Conservation (phyloP, 345 rosid species). For the Melaleuca quinquenervia region DNA sequence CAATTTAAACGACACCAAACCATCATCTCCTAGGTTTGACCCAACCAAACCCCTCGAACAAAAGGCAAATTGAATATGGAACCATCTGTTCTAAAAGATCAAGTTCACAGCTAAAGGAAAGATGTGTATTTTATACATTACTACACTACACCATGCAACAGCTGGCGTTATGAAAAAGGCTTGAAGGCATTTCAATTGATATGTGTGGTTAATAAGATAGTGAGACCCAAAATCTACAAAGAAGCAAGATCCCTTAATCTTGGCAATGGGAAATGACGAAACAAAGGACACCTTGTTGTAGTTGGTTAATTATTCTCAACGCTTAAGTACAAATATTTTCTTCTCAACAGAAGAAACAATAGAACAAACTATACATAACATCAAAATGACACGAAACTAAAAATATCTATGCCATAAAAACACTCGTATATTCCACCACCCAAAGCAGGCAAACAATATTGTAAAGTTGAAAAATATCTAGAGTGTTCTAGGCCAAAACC, state of each 20-base stretch:
- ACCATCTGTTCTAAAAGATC: not conserved
- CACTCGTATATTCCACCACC: not conserved
- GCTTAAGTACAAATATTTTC: not conserved
- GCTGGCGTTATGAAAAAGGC: not conserved
- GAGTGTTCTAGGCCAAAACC: not conserved
- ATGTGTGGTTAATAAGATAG: not conserved
- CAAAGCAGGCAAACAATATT: not conserved
- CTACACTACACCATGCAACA: not conserved
- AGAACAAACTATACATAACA: not conserved
- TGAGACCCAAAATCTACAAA: not conserved
- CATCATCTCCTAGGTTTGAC: not conserved
- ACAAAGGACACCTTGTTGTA: not conserved
- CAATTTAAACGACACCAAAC: not conserved
- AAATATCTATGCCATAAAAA: not conserved
- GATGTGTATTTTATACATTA: not conserved
- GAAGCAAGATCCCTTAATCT: not conserved
- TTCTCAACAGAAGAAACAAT: not conserved
- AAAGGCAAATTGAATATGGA: not conserved
- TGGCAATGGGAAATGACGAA: not conserved
- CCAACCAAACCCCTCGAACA: not conserved
- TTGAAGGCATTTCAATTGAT: not conserved
- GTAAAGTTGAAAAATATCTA: not conserved
- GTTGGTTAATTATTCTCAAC: not conserved
- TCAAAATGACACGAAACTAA: not conserved
- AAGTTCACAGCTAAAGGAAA: not conserved